Evolutionary conservation across 2,329 filamentous ascomycete species (phyloP).

Genomic region (Alternaria novae-zelandiae): DNA sequence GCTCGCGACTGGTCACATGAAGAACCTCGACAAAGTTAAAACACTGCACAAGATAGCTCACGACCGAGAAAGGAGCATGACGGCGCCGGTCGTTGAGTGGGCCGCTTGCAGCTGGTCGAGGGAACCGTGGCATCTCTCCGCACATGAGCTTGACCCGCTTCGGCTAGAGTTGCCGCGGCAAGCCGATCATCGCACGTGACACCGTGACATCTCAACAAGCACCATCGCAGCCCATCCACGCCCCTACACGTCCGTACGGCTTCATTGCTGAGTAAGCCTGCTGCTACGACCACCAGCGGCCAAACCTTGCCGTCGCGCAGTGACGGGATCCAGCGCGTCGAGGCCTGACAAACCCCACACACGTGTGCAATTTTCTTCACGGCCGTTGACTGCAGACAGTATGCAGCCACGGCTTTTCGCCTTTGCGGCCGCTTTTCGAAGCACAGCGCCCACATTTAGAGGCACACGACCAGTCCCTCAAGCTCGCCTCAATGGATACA

Average conservation of each 20-base stretch:
- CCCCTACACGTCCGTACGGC: not conserved
- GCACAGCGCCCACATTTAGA: conserved; percentile 18
- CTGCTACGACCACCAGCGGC: not conserved
- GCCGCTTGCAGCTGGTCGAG: not conserved
- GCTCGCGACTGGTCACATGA: conserved; percentile 20
- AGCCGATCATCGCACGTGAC: conserved; percentile 21
- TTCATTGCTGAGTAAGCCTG: not conserved
- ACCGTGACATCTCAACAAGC: conserved; percentile 2
- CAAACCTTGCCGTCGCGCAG: not conserved
- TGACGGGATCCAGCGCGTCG: not conserved
- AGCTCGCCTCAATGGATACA: conserved; percentile 22
- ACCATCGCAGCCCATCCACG: not conserved
- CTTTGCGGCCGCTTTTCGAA: conserved; percentile 26
- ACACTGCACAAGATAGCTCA: not conserved
- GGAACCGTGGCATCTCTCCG: conserved; percentile 4
- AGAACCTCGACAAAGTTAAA: not conserved
- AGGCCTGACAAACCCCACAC: not conserved
- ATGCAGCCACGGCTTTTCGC: conserved; percentile 38
- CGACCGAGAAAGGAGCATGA: conserved; percentile 1
- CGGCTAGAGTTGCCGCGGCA: not conserved
- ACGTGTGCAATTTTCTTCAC: not conserved
- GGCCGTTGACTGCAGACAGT: conserved; percentile 7
- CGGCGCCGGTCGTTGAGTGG: not conserved
- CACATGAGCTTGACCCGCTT: not conserved
- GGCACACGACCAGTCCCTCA: not conserved